Base-by-base conservation (phyloP, 129 eudicot genomes). In the Helichrysum umbraculigerum region DNA sequence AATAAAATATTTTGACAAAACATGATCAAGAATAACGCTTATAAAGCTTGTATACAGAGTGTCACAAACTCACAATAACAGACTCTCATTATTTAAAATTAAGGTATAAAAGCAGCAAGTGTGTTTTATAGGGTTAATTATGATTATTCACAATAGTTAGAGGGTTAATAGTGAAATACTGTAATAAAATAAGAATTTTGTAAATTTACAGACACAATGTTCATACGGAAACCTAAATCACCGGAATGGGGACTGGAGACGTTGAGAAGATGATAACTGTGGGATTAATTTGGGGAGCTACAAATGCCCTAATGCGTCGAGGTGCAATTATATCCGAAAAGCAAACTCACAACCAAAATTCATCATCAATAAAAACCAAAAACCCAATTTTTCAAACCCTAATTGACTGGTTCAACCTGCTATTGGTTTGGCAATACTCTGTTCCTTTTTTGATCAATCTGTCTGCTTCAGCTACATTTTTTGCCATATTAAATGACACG, bases 201-300 rank as follows among this genome's bases (percentile, higher is more conserved):
- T 47, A 47, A 47, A 14, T 47, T 47, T 47, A 14, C n/a, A 4
- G 25, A 58, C 74, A 65, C 52, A 21, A 1, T 12, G 20, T 47
- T 47, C 72, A n/a, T 20, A 77, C 44, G 4, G 71, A 64, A 69
- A 63, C 69, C 69, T 54, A 65, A 35, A 51, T 70, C 81, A 52
- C 39, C 64, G 19, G 37, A 77, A 78, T 81, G 85, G 82, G 71
- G 62, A 21, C 66, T 75, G 82, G 88, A 68, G 97, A 94, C 47
- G 82, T 87, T 58, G 91, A 89, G 90, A 90, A 88, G 89, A 94
- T 94, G 97, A 80, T 94, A 22, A 83, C 93, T n/a, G 97, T 94
- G 2, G 98, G 97, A 70, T 88, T 91, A 7, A 88, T 94, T 80
- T 94, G 98, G 98, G 98, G 98, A 22, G 90, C 92, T 21, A 91